phyloP scores from a whole-genome alignment of 495 filamentous ascomycete genomes.

The Endocarpon pusillum region DNA sequence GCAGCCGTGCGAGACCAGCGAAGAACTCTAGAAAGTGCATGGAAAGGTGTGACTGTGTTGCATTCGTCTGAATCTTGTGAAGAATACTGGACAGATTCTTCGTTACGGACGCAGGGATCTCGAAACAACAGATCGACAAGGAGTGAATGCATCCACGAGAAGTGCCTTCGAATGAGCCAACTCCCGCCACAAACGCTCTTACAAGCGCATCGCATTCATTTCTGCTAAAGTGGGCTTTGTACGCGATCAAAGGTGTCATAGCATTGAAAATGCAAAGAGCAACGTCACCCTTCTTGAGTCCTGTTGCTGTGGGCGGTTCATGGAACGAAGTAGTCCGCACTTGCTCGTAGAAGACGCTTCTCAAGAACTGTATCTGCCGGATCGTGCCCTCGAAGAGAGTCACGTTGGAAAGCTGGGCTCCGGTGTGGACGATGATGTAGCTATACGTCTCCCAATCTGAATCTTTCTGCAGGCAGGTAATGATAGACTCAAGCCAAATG shows the following conservation, averaged over 20 bases:
- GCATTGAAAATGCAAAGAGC: constrained; percentile 73
- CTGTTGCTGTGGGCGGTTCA: constrained; percentile 55
- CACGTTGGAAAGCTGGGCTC: constrained; percentile 75
- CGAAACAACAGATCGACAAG: constrained; percentile 81
- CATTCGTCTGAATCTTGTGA: constrained; percentile 84
- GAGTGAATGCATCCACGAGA: constrained; percentile 88
- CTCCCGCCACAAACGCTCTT: constrained; percentile 61
- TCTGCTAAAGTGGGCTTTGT: constrained; percentile 69
- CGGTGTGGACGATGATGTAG: constrained; percentile 74
- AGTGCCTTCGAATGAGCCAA: constrained; percentile 64
- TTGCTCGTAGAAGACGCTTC: constrained; percentile 63
- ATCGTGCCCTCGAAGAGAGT: constrained; percentile 60
- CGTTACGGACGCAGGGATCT: constrained; percentile 66
- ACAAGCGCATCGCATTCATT: constrained; percentile 80
- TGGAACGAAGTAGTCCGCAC: constrained; percentile 55
- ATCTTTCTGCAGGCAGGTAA: constrained; percentile 55
- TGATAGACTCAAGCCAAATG: constrained; percentile 59
- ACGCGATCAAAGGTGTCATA: constrained; percentile 70
- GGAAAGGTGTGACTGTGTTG: constrained; percentile 77
- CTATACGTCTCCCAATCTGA: constrained; percentile 90
- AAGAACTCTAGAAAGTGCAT: constrained; percentile 92
- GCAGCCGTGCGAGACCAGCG: constrained; percentile 66
- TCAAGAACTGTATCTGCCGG: constrained; percentile 56
- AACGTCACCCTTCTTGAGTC: constrained; percentile 74
- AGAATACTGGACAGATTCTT: constrained; percentile 69